Percentiles rank a stretch among this genome's conserved stretches.
These are phyloP conservation scores for Colletotrichum graminicola DNA, from an alignment of 2,329 filamentous ascomycete species.

Conservation along the genomic window DNA sequence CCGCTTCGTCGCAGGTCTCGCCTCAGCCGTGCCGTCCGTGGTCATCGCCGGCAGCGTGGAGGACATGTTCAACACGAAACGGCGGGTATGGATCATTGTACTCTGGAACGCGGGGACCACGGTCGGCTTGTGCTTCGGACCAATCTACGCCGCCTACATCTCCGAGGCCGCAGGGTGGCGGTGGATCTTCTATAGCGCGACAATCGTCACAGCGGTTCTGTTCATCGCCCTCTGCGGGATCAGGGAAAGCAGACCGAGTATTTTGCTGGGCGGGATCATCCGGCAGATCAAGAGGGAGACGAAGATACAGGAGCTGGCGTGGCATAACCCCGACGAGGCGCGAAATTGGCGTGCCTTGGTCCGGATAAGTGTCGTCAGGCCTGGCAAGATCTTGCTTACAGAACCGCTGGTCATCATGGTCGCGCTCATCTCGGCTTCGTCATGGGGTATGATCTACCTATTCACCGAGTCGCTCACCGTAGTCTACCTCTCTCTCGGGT, in stretches of 20 bases:
- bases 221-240: constrained; percentile 53
- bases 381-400: constrained; percentile 56
- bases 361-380: constrained; percentile 55
- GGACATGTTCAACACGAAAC: constrained; percentile 60
- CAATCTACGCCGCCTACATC: constrained; percentile 58
- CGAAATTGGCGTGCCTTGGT: constrained; percentile 54
- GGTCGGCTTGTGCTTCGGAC: constrained; percentile 57
- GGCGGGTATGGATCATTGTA: constrained; percentile 61
- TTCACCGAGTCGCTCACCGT: constrained; percentile 58
- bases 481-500: constrained; percentile 54
- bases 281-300: constrained; percentile 32
- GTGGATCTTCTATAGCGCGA: constrained; percentile 59
- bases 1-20: constrained; percentile 57
- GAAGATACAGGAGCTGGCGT: constrained; percentile 40
- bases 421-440: constrained; percentile 56
- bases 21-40: constrained; percentile 61
- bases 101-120: constrained; percentile 59
- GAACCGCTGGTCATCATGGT: constrained; percentile 61
- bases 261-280: constrained; percentile 51
- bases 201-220: constrained; percentile 52
- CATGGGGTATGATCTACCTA: constrained; percentile 61
- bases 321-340: constrained; percentile 55
- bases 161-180: constrained; percentile 54
- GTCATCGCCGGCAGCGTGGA: constrained; percentile 62
- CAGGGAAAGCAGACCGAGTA: constrained; percentile 59